Evolutionary conservation across 768 basidiomycete species (phyloP).

Genomic region (Mycena kentingensis): DNA sequence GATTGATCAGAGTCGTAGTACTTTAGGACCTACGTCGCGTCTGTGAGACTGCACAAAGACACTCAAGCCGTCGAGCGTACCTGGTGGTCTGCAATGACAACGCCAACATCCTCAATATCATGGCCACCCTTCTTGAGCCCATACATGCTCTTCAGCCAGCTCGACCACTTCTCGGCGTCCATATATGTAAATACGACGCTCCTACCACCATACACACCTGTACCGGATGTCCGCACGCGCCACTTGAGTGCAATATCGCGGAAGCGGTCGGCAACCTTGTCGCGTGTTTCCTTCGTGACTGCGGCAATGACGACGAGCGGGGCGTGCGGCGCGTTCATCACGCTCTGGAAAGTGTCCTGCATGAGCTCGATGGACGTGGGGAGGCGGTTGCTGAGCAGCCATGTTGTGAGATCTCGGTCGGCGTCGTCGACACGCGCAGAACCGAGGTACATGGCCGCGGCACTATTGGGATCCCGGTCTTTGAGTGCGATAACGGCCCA

Average conservation of each 20-base stretch:
- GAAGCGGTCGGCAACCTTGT: slow-evolving; percentile 48
- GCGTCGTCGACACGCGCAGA: slow-evolving; percentile 23
- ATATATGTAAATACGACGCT: slow-evolving; percentile 89
- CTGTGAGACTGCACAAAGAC: neutral
- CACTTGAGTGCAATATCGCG: slow-evolving; percentile 60
- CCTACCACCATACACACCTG: slow-evolving; percentile 42
- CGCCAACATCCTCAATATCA: slow-evolving; percentile 41
- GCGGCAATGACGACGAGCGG: slow-evolving; percentile 82
- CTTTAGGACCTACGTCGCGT: slow-evolving; percentile 53
- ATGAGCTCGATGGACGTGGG: slow-evolving; percentile 76
- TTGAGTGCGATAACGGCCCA: slow-evolving; percentile 73
- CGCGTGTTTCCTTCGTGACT: slow-evolving; percentile 37
- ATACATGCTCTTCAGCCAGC: slow-evolving; percentile 94
- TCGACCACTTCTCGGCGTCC: slow-evolving; percentile 80
- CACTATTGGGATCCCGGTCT: slow-evolving; percentile 50
- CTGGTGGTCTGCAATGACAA: slow-evolving; percentile 82
- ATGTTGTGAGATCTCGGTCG: slow-evolving; percentile 43
- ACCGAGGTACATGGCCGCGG: slow-evolving; percentile 48
- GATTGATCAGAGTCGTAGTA: slow-evolving; percentile 74
- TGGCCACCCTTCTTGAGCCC: slow-evolving; percentile 46
- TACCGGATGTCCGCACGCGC: slow-evolving; percentile 49
- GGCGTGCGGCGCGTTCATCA: slow-evolving; percentile 78
- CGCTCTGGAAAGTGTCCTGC: slow-evolving; percentile 75
- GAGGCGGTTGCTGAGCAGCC: slow-evolving; percentile 71
- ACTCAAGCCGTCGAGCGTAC: slow-evolving; percentile 42